These are phyloP conservation scores for Neolentinus lepideus DNA, from an alignment of 1,284 basidiomycete species.

Conservation along the genomic window DNA sequence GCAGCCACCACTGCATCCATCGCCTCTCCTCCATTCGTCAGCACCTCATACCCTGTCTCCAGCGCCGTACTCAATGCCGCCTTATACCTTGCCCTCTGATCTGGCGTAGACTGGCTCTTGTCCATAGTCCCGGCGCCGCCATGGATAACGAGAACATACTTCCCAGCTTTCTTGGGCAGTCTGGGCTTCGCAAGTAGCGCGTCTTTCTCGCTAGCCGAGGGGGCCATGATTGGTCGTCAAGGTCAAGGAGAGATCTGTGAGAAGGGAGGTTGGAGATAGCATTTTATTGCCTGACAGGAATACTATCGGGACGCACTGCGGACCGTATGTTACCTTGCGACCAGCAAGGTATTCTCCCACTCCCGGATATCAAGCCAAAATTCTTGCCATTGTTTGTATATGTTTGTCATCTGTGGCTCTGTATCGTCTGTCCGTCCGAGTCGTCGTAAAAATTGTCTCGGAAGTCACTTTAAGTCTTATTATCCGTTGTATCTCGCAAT, in stretches of 20 bases:
- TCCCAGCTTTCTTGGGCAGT: slow-evolving; percentile 4
- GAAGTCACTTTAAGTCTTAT: too few species aligned
- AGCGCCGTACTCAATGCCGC: slow-evolving; percentile 48
- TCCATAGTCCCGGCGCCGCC: slow-evolving; percentile 73
- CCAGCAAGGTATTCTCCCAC: too few species aligned
- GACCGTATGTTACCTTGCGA: not conserved
- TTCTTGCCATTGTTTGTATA: too few species aligned
- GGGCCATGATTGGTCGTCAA: not conserved
- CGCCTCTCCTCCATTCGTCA: slow-evolving; percentile 64
- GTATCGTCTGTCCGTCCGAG: not conserved
- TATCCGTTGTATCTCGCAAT: too few species aligned
- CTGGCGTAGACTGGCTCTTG: slow-evolving; percentile 51
- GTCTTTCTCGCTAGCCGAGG: slow-evolving; percentile 6
- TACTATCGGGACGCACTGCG: not conserved
- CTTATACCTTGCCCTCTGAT: slow-evolving; percentile 53
- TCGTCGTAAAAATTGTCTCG: not conserved
- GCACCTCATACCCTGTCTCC: slow-evolving; percentile 53
- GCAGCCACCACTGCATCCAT: slow-evolving; percentile 79
- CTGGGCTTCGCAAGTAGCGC: not conserved
- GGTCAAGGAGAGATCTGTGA: not conserved
- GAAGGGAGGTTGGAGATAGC: not conserved
- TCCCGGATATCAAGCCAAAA: too few species aligned
- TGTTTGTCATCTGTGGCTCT: too few species aligned
- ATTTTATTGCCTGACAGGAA: not conserved
- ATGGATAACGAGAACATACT: slow-evolving; percentile 62